phyloP scores from a whole-genome alignment of 129 eudicot genomes.

The Chrysanthemum lavandulifolium region DNA sequence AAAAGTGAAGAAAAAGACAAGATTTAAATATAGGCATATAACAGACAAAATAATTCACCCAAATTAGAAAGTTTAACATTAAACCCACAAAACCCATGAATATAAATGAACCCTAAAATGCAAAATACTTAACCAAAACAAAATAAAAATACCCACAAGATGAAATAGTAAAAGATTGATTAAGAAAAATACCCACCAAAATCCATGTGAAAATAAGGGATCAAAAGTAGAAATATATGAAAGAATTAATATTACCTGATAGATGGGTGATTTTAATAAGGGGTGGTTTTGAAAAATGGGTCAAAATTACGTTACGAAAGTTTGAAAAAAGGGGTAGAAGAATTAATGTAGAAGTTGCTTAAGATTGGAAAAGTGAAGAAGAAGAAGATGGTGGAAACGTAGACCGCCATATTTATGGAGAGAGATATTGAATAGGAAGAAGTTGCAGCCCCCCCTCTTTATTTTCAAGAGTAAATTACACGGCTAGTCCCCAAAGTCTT shows the following conservation, averaged over 20 bases:
- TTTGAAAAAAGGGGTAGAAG: slow-evolving; percentile 3
- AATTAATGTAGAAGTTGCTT: slow-evolving; percentile 19
- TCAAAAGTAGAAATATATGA: slow-evolving; percentile 2
- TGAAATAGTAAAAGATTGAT: neutral
- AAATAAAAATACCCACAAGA: neutral
- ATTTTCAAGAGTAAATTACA: too few species aligned
- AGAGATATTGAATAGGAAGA: neutral
- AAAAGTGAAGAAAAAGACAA: slow-evolving; percentile 30
- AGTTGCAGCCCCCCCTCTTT: slow-evolving; percentile 20
- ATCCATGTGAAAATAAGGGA: neutral
- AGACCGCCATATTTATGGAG: slow-evolving; percentile 37
- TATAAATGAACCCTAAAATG: slow-evolving; percentile 21
- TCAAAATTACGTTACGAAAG: neutral
- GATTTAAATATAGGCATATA: neutral
- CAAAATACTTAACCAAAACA: neutral
- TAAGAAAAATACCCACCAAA: neutral
- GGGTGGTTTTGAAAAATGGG: neutral
- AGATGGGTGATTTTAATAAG: too few species aligned
- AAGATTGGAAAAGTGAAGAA: slow-evolving; percentile 28
- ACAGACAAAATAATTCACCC: slow-evolving; percentile 19
- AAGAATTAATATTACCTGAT: slow-evolving; percentile 20
- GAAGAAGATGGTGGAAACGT: slow-evolving; percentile 19
- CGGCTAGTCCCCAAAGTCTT: too few species aligned
- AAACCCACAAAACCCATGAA: slow-evolving; percentile 16
- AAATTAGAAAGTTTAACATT: slow-evolving; percentile 12